These are phyloP conservation scores for Camptophora hylomeconis DNA, from an alignment of 2,329 filamentous ascomycete genomes.

Conservation along the genomic window DNA sequence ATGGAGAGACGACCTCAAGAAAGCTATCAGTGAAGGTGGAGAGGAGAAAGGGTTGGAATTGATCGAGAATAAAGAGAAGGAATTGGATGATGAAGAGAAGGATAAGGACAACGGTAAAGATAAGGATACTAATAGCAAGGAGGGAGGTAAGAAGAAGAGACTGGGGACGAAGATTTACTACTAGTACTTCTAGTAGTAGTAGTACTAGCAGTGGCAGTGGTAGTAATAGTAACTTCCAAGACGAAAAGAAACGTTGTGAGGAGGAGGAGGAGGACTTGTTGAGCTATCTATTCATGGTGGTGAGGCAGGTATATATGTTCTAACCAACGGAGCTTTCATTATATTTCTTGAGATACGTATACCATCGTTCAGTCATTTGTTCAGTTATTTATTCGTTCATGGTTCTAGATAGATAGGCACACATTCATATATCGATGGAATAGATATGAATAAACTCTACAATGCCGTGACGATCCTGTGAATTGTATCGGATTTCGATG, in stretches of 20 bases:
- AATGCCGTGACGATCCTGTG: no score
- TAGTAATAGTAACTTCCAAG: conserved; percentile 1
- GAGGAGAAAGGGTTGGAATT: conserved; percentile 3
- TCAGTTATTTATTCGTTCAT: no score
- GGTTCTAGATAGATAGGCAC: no score
- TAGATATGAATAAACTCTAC: no score
- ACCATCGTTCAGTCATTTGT: no score
- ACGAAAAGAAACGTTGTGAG: no score
- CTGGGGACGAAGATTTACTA: conserved; percentile 5
- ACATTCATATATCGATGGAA: no score
- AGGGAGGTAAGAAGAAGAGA: conserved; percentile 6
- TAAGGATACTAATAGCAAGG: conserved; percentile 4
- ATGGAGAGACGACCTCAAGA: conserved; percentile 5
- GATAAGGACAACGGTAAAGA: neutral
- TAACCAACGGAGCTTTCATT: neutral
- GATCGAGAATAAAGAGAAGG: neutral
- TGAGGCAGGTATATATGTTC: conserved; percentile 9
- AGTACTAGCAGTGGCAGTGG: conserved; percentile 5
- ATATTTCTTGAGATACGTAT: neutral
- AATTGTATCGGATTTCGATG: no score
- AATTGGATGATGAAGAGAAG: neutral
- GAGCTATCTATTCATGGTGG: conserved; percentile 10
- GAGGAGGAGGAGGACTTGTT: conserved; percentile 1
- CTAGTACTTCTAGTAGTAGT: conserved; percentile 10
- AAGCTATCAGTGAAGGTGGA: conserved; percentile 1